Conservation (phyloP, 1,284 basidiomycete species). For the Mycosarcoma mackinlayi region DNA sequence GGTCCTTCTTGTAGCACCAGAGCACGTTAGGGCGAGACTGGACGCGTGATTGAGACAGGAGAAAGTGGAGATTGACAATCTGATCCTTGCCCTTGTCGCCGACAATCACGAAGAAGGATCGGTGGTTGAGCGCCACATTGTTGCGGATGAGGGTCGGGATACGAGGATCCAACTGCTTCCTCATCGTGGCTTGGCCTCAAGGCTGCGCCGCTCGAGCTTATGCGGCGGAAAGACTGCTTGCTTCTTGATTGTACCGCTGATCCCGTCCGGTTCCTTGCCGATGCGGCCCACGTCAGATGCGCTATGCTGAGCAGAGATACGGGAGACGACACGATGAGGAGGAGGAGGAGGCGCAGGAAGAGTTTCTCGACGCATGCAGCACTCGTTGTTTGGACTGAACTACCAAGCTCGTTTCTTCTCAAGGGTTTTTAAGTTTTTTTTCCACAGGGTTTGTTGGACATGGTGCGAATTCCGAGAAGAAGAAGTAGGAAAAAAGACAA, state of each 20-base stretch:
- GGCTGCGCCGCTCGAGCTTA: slow-evolving; percentile 9
- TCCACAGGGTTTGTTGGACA: no score
- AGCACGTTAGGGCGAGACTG: slow-evolving; percentile 61
- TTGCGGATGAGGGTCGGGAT: slow-evolving; percentile 92
- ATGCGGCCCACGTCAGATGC: no score
- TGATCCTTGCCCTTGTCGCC: slow-evolving; percentile 95
- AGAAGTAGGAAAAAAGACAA: no score
- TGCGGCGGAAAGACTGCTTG: not conserved
- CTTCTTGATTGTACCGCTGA: no score
- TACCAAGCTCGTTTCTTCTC: no score
- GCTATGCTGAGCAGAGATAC: no score
- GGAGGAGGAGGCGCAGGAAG: not conserved
- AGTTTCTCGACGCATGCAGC: no score
- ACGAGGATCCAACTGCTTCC: slow-evolving; percentile 77
- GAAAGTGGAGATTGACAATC: slow-evolving; percentile 94
- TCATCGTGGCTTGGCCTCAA: slow-evolving; percentile 42
- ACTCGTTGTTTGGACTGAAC: no score
- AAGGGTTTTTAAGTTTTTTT: no score
- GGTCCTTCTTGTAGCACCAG: slow-evolving; percentile 67
- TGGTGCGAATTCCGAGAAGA: no score
- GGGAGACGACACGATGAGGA: no score
- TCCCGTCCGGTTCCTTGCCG: no score
- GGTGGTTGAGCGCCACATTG: slow-evolving; percentile 83
- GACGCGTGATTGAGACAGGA: slow-evolving; percentile 70
- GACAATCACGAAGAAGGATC: slow-evolving; percentile 96